Evolutionary conservation across 2,329 filamentous ascomycete genomes (phyloP), one percentile per base, ranked within the genome.

Genomic region (Aspergillus vadensis): DNA sequence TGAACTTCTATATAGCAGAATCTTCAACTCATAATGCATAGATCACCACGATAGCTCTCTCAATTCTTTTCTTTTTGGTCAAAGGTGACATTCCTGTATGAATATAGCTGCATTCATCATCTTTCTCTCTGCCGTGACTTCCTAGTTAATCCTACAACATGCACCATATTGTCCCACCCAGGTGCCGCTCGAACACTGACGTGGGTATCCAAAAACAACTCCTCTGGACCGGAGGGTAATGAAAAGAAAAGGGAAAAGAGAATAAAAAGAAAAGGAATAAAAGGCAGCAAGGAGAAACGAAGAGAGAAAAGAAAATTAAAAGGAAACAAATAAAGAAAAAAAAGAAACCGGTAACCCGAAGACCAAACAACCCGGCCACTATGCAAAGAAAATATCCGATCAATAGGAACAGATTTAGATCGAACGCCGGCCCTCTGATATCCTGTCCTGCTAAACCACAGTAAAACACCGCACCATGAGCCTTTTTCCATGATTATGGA

Each of bases 1-100:
- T 72, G 86, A 89, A 74, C 76, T 87, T 70, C 74, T 89, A 43
- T 89, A 89, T 72, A 87, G 85, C 68, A 79, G 86, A 62, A 88
- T 89, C 59, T 89, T 89, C 72, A 89, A 89, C 74, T 88, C 86
- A 54, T 88, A 68, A 77, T 43, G 36, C 38, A 63, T 60, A 58
- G 54, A 53, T 19, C 43, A 32, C 53, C 21, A 23, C 30, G 51
- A 15, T 39, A 50, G 32, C 49, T 41, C 27, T 25, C 43, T 54
- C 27, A 38, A 38, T 41, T 44, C 41, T 21, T 21, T 10, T 14
- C 17, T 43, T 5, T 12, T 44, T 21, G 10, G 58, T 58, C 52
- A 55, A 64, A 47, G 52, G 50, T 52, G 61, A 57, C 61, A 68
- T 70, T 57, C 64, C 59, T 63, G 57, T 65, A 63, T 68, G 25